A percentile compares a stretch with the other conserved stretches of the same genome.
Evolutionary conservation across 805 yeast species (phyloP).

Genomic region (Saccharomycopsis amapae): DNA sequence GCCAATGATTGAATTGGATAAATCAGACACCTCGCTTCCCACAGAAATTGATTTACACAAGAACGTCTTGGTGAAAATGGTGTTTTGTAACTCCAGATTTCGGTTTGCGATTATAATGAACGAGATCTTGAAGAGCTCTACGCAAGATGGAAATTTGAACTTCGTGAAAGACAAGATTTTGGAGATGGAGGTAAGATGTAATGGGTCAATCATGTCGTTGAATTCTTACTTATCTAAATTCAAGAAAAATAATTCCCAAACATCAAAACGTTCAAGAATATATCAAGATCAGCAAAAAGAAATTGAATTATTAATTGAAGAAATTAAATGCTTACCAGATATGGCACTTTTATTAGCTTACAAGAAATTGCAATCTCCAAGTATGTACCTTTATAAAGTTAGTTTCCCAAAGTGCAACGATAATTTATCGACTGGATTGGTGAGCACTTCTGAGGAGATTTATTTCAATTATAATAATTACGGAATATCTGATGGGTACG

Average conservation of each 20-base stretch:
- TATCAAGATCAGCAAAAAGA: not conserved
- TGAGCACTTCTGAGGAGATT: not conserved
- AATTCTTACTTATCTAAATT: conserved; percentile 24
- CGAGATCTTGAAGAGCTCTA: conserved; percentile 30
- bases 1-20: conserved; percentile 46
- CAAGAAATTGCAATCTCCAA: not conserved
- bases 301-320: conserved; percentile 1
- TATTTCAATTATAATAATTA: conserved; percentile 7
- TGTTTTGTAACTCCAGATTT: conserved; percentile 48
- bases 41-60: conserved; percentile 35
- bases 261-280: too few species aligned
- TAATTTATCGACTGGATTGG: not conserved
- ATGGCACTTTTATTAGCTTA: conserved; percentile 11
- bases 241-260: not conserved
- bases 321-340: conserved; percentile 7
- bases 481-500: not conserved
- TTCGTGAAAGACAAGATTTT: conserved; percentile 45
- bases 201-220: conserved; percentile 39
- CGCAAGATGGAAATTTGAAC: conserved; percentile 15
- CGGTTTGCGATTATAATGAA: conserved; percentile 45
- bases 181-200: conserved; percentile 43
- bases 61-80: conserved; percentile 37
- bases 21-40: conserved; percentile 52
- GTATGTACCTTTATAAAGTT: not conserved
- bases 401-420: not conserved